A percentile compares a stretch with the other conserved stretches of the same genome.
Conservation (phyloP, 1,284 basidiomycete species). For the Tremellales sp. region DNA sequence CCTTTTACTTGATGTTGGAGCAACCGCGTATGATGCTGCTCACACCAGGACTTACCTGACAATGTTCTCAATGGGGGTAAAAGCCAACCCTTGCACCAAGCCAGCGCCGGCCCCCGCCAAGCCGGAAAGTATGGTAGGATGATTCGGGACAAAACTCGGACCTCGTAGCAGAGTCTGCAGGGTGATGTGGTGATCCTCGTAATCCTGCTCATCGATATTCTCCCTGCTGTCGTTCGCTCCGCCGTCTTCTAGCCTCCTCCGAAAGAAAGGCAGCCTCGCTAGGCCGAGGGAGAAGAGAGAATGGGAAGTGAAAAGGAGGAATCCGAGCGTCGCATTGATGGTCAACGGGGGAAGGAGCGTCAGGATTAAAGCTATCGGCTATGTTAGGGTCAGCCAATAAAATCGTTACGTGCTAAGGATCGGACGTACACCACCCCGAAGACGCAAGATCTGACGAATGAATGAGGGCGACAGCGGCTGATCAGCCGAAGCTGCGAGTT, state of each 20-base stretch:
- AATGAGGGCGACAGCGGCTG: constrained; percentile 44
- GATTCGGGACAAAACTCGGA: constrained; percentile 37
- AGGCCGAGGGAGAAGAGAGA: constrained; percentile 42
- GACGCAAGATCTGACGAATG: constrained; percentile 37
- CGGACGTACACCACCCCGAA: constrained; percentile 31
- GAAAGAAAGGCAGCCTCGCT: constrained; percentile 41
- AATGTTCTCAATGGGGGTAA: constrained; percentile 48
- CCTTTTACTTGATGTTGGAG: constrained; percentile 7
- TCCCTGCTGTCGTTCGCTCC: not conserved
- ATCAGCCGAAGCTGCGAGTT: constrained; percentile 43
- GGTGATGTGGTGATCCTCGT: constrained; percentile 36
- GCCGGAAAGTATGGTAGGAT: constrained; percentile 44
- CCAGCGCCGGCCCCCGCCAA: constrained; percentile 45
- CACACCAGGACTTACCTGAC: constrained; percentile 41
- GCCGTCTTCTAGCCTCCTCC: constrained; percentile 7
- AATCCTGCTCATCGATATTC: constrained; percentile 2
- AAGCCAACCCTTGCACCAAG: constrained; percentile 42
- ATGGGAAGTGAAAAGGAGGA: constrained; percentile 47
- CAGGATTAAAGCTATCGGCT: constrained; percentile 27
- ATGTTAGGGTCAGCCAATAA: constrained; percentile 3
- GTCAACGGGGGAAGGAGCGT: constrained; percentile 43
- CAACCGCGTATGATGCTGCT: too few relatives aligned
- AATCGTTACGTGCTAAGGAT: too few relatives aligned
- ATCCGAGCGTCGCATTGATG: constrained; percentile 46
- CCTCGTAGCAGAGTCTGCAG: constrained; percentile 39